Percentiles rank a stretch among this genome's conserved stretches.
Evolutionary conservation across 371 early-diverging fungal species (phyloP).

Genomic region (Lichtheimia ramosa): DNA sequence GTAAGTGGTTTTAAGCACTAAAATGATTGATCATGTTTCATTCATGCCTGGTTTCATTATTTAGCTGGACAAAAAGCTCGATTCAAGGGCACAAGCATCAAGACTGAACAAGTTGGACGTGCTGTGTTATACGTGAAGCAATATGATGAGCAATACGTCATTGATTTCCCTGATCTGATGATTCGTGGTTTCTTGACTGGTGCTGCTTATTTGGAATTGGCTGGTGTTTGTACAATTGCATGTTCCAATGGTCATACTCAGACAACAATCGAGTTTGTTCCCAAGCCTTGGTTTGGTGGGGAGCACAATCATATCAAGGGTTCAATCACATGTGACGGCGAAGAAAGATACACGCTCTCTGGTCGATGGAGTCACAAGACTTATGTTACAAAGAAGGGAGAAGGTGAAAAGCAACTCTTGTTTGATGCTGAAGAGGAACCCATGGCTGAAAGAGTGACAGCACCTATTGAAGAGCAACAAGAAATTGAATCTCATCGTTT

Average conservation of each 20-base stretch:
- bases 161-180: conserved; percentile 57
- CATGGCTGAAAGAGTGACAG: conserved; percentile 51
- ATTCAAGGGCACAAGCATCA: conserved; percentile 63
- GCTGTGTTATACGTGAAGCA: conserved; percentile 41
- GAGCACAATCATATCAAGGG: conserved; percentile 54
- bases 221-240: conserved; percentile 51
- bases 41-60: background rate
- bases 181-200: conserved; percentile 62
- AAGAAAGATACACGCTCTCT: conserved; percentile 31
- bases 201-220: conserved; percentile 58
- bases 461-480: conserved; percentile 61
- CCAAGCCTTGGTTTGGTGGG: conserved; percentile 56
- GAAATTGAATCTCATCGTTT: conserved; percentile 70
- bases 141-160: conserved; percentile 53
- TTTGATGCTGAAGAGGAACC: conserved; percentile 66
- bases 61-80: conserved; percentile 58
- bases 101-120: conserved; percentile 59
- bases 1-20: conserved; percentile 29
- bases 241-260: conserved; percentile 43
- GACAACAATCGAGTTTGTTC: conserved; percentile 56
- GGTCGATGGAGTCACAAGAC: conserved; percentile 72
- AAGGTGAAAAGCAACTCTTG: conserved; percentile 44
- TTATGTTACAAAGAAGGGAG: conserved; percentile 34
- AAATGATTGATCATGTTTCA: background rate
- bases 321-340: conserved; percentile 20